Evolutionary conservation across 495 filamentous ascomycete species (phyloP), one percentile per base, ranked within the genome.

Genomic region (Haplographium delicatum): DNA sequence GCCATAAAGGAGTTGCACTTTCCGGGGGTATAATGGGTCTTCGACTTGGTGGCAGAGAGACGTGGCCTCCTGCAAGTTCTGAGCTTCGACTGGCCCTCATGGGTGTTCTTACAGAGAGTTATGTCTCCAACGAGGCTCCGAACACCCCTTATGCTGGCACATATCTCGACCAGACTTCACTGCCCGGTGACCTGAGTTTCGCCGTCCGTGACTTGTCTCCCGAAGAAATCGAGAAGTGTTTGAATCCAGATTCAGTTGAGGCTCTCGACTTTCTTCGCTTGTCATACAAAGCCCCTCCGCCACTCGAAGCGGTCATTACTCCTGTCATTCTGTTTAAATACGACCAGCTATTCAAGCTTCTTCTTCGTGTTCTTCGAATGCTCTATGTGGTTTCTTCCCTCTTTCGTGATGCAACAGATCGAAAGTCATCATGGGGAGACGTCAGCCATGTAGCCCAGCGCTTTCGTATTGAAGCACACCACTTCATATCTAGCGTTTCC

Each of bases 41-140:
- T 30, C 83, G 86, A 8, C 66, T 96, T 1, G 86, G 84, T 6
- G 81, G 73, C 15, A 76, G 88, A 50, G 79, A 86, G 39, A 86
- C 74, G 22, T 96, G 91, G 93, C 91, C 91, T 20, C 91, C 93
- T 6, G 89, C 89, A 26, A 93, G 86, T 64, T 95, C 89, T 4
- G 93, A 98, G 59, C 70, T 98, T 24, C 81, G 89, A 1, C 73
- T 96, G 2, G 88, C 88, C 11, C 72, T 98, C 31, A 95, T 90
- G 75, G 91, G 89, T 0, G 75, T 96, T 10, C 72, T 98, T 10
- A 79, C 78, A 2, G 91, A 96, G 51, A 85, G 80, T 51, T 88
- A 88, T 51, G 59, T 61, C 52, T 64, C 51, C 44, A 63, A 40
- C 19, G 25, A 46, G 10, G 49, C 24, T 10, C 41, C 19, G 34